These are phyloP conservation scores for Leucosporidium yakuticum DNA, from an alignment of 768 basidiomycete species.

Conservation along the genomic window DNA sequence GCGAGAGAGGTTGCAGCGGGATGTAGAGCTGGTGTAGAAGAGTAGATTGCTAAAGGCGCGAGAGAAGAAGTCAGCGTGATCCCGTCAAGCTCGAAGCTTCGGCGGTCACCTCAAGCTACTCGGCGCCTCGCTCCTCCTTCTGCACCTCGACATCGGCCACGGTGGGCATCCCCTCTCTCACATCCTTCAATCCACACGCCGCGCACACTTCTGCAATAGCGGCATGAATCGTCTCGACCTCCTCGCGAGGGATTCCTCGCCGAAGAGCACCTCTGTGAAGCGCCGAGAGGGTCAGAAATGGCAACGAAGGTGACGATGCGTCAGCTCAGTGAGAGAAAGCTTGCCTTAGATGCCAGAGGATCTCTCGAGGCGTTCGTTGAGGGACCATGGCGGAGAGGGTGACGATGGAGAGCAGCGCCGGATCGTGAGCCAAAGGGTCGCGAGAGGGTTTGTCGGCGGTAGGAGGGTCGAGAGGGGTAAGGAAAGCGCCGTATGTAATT, in stretches of 20 bases:
- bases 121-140: conserved; percentile 4
- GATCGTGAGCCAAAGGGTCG: conserved; percentile 19
- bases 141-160: conserved; percentile 24
- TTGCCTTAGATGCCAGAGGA: conserved; percentile 33
- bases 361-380: conserved; percentile 26
- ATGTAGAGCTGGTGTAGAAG: too few species aligned
- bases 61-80: too few species aligned
- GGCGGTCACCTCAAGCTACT: too few species aligned
- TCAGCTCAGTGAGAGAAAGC: background rate
- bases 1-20: too few species aligned
- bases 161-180: conserved; percentile 22
- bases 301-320: background rate
- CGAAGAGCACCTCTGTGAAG: conserved; percentile 20
- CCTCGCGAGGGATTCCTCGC: conserved; percentile 25
- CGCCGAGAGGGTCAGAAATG: background rate
- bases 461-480: conserved; percentile 14
- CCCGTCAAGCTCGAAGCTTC: too few species aligned
- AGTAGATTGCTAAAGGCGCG: too few species aligned
- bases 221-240: conserved; percentile 29
- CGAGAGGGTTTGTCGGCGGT: background rate
- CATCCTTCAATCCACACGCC: conserved; percentile 1
- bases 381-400: conserved; percentile 24
- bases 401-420: conserved; percentile 17
- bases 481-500: conserved; percentile 24
- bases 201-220: conserved; percentile 21